Base-by-base conservation (phyloP, 2,329 filamentous ascomycete genomes). In the Chaetomium strumarium region DNA sequence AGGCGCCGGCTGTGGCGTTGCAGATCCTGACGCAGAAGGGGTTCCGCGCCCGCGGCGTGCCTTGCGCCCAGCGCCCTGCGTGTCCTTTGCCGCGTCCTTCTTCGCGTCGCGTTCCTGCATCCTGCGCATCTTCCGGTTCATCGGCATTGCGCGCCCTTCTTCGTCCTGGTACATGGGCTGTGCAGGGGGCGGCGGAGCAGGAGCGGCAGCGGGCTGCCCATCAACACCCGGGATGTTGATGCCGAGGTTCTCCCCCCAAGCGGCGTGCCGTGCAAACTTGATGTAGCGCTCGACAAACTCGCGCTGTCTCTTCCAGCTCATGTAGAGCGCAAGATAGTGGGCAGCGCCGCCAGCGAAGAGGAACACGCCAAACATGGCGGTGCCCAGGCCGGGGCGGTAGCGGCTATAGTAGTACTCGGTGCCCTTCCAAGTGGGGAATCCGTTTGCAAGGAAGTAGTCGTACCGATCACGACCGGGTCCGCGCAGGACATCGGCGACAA, bases 361-460 rank as follows among this genome's bases (percentile, higher is more conserved):
- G 70, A 97, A 90, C 38, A 95, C 73, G 44, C 92, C 91, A 24
- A 85, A 56, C 47, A 97, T 70, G 42, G 96, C 93, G 13, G 88
- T 88, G 54, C 89, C 90, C 41, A 97, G 75, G 9, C 93, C 93
- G 1, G 93, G 93, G 17, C 93, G 83, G 78, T 92, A 96, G 53
- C 93, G 85, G 64, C 84, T 84, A 75, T 99, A 99, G 79, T 97
- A 99, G 79, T 99, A 99, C 57, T 93, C 92, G 41, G 92, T 96
- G 53, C 93, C 93, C 74, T 92, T 91, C 93, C 93, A 99, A 51
- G 82, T 83, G 31, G 93, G 93, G 75, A 99, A 99, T 56, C 93
- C 93, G 70, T 97, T 90, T 68, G 76, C 74, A 55, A 97, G 72
- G 75, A 97, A 99, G 70, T 96, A 86, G 68, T 99, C 92, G 71